A percentile compares a stretch with the other conserved stretches of the same genome.
phyloP scores from a whole-genome alignment of 805 yeast species.

The Candida tibetensis region DNA sequence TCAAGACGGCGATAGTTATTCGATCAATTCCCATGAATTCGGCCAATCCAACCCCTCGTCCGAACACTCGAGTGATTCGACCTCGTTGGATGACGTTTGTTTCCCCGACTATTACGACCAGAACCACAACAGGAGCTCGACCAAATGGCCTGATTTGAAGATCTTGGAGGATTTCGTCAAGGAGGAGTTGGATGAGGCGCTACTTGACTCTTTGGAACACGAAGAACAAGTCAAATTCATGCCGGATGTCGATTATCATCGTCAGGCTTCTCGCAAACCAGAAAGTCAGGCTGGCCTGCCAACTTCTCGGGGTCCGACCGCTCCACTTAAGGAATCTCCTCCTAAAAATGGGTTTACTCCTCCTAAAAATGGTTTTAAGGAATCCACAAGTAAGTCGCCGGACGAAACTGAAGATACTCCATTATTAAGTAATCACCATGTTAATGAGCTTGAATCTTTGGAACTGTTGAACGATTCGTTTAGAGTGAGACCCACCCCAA shows the following conservation, averaged over 20 bases:
- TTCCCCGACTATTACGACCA: conserved; percentile 66
- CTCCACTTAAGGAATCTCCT: background rate
- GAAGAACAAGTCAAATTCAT: conserved; percentile 20
- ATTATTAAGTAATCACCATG: conserved; percentile 26
- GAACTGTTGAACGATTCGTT: conserved; percentile 40
- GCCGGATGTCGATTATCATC: conserved; percentile 35
- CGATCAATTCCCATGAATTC: conserved; percentile 34
- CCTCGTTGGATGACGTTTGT: conserved; percentile 90
- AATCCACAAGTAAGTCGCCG: background rate
- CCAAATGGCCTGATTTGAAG: conserved; percentile 79
- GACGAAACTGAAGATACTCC: conserved; percentile 24
- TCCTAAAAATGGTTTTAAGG: background rate
- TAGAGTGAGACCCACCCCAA: conserved; percentile 69
- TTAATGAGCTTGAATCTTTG: conserved; percentile 31
- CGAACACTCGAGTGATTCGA: conserved; percentile 57
- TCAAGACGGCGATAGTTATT: conserved; percentile 11
- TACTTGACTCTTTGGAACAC: conserved; percentile 17
- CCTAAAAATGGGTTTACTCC: background rate
- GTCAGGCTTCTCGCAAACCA: conserved; percentile 19
- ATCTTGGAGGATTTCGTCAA: conserved; percentile 73
- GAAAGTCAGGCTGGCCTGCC: conserved; percentile 8
- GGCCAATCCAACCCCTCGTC: conserved; percentile 63
- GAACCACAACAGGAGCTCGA: conserved; percentile 19
- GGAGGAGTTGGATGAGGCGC: conserved; percentile 52
- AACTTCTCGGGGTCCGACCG: too few relatives aligned